phyloP scores from a whole-genome alignment of 148 eudicot species.

The Vaccinium corymbosum region DNA sequence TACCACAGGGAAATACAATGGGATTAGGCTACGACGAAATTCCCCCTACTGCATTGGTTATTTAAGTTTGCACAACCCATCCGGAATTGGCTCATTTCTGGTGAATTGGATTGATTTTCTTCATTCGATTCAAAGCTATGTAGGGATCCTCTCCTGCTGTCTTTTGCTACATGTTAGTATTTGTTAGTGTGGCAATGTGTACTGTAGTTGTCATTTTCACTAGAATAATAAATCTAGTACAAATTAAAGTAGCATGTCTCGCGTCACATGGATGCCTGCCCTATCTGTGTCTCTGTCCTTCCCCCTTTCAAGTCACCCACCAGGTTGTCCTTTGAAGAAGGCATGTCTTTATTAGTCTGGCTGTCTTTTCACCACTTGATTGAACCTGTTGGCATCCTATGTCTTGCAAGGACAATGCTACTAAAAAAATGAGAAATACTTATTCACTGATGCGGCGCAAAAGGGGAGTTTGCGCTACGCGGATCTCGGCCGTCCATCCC shows the following conservation, averaged over 20 bases:
- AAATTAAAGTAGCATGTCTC: background rate
- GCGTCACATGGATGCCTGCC: no score
- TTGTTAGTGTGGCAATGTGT: background rate
- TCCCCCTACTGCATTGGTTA: background rate
- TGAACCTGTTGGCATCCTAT: no score
- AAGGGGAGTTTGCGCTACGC: no score
- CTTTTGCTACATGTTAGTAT: background rate
- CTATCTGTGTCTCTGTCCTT: no score
- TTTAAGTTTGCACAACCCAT: background rate
- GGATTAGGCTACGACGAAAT: constrained; percentile 35
- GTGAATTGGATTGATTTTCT: background rate
- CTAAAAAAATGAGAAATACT: no score
- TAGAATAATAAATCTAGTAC: background rate
- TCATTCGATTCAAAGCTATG: background rate
- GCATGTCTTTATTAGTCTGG: no score
- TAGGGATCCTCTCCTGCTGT: background rate
- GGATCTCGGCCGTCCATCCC: no score
- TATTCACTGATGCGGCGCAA: no score
- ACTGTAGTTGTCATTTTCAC: background rate
- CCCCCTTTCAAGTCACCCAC: no score
- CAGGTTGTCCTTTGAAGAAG: no score
- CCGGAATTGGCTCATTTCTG: background rate
- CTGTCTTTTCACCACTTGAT: no score
- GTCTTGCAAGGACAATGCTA: no score
- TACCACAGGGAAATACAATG: constrained; percentile 59